A percentile compares a stretch with the other conserved stretches of the same genome.
Evolutionary conservation across 78 protist species (phyloP).

Genomic region (Planoprotostelium fungivorum): DNA sequence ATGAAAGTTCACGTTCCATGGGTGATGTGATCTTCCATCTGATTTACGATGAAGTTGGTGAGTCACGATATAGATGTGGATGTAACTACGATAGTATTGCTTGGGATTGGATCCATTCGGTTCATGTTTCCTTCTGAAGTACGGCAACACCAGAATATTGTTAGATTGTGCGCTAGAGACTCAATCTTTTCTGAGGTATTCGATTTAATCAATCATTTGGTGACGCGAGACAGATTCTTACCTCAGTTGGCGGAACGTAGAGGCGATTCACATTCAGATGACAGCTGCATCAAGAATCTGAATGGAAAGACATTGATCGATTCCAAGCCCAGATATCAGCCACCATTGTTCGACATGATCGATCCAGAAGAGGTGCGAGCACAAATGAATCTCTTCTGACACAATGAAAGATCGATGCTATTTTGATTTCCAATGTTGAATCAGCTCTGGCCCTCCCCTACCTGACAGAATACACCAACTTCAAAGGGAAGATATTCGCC

Average conservation of each 20-base stretch:
- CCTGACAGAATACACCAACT: constrained; percentile 47
- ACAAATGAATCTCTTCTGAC: not conserved
- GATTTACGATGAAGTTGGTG: not conserved
- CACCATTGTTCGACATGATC: constrained; percentile 8
- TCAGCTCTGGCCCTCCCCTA: constrained; percentile 25
- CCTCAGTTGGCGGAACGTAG: not conserved
- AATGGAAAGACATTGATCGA: constrained; percentile 15
- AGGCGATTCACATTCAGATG: constrained; percentile 10
- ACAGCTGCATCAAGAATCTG: constrained; percentile 11
- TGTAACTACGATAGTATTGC: constrained; percentile 17
- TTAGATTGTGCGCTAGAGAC: constrained; percentile 49
- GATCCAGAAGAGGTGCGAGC: not conserved
- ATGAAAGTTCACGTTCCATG: too few relatives aligned
- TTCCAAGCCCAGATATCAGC: constrained; percentile 18
- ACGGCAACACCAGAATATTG: constrained; percentile 25
- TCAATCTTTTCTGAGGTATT: constrained; percentile 14
- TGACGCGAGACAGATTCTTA: not conserved
- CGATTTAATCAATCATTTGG: not conserved
- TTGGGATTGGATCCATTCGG: constrained; percentile 18
- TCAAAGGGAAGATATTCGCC: constrained; percentile 51
- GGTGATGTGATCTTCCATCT: too few relatives aligned
- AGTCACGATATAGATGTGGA: not conserved
- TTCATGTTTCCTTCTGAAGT: constrained; percentile 33
- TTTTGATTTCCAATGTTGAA: constrained; percentile 34
- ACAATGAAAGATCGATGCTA: constrained; percentile 22